Base-by-base conservation (phyloP, 2,329 filamentous ascomycete genomes). In the Trichoderma lentiforme region DNA sequence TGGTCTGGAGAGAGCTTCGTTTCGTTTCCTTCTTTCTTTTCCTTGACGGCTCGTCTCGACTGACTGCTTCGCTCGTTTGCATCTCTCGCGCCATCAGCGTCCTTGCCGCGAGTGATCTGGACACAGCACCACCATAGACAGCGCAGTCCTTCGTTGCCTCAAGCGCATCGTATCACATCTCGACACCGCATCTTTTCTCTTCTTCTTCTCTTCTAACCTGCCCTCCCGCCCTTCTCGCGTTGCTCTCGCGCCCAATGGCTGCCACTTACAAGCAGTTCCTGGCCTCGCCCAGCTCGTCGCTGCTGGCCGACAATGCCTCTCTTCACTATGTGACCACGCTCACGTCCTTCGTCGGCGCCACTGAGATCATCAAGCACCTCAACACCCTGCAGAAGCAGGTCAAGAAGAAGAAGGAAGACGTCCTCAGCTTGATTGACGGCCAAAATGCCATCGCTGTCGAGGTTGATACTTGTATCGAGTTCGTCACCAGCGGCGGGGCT, bases 291-390 rank as follows among this genome's bases (percentile, higher is more conserved):
- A 90, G 84, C 81, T 83, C 89, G 70, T 87, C 89, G 71, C 83
- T 88, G 71, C 84, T 95, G 77, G 86, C 90, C 43, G 83, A 87
- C 69, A 86, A 91, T 81, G 91, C 91, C 72, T 88, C 91, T 58
- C 84, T 95, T 76, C 90, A 95, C 85, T 99, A 98, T 85, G 91
- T 98, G 81, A 94, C 95, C 71, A 97, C 95, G 8, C 91, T 94
- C 14, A 94, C 91, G 39, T 89, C 89, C 74, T 86, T 97, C 79
- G 86, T 87, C 74, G 90, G 93, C 76, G 82, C 92, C 61, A 87
- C 90, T 66, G 89, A 93, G 61, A 94, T 99, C 81, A 85, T 95
- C 83, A 94, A 93, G 84, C 95, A 98, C 82, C 83, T 98, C 74
- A 86, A 85, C 77, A 86, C 87, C 47, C 88, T 94, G 80, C 86